Evolutionary conservation across 306 rosid genomes (phyloP).

Genomic region (Cucurbita ficifolia): DNA sequence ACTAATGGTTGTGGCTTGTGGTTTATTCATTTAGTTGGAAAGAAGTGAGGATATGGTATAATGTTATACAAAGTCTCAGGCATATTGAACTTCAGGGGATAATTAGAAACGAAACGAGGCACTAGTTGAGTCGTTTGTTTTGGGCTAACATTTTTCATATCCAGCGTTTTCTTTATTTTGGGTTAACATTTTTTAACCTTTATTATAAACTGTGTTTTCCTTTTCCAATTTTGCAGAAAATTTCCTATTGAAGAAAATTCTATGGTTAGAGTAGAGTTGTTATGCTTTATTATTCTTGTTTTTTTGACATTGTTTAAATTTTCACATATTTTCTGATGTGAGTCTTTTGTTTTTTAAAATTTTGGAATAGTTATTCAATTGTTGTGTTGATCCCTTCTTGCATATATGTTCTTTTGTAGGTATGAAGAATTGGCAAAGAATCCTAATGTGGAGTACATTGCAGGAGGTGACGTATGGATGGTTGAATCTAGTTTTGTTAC

Average conservation of each 20-base stretch:
- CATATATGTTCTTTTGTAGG: constrained; percentile 22
- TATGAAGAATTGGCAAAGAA: constrained; percentile 57
- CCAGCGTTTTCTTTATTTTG: not conserved
- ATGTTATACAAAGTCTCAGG: not conserved
- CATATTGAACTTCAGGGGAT: not conserved
- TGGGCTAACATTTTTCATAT: not conserved
- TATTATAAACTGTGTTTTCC: not conserved
- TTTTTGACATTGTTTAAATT: not conserved
- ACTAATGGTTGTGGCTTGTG: not conserved
- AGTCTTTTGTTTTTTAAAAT: not conserved
- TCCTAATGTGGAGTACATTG: constrained; percentile 67
- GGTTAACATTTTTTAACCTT: not conserved
- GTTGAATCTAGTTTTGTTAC: not conserved
- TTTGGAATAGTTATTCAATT: not conserved
- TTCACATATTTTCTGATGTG: not conserved
- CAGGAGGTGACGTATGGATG: constrained; percentile 56
- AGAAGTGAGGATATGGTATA: not conserved
- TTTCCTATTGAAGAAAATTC: not conserved
- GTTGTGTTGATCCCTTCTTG: not conserved
- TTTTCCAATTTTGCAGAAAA: not conserved
- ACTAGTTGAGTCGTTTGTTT: not conserved
- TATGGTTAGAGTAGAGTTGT: not conserved
- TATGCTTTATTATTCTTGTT: not conserved
- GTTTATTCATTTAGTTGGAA: not conserved
- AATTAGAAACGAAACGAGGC: not conserved